These are phyloP conservation scores for Suillus placidus DNA, from an alignment of 768 basidiomycete genomes.

Conservation along the genomic window DNA sequence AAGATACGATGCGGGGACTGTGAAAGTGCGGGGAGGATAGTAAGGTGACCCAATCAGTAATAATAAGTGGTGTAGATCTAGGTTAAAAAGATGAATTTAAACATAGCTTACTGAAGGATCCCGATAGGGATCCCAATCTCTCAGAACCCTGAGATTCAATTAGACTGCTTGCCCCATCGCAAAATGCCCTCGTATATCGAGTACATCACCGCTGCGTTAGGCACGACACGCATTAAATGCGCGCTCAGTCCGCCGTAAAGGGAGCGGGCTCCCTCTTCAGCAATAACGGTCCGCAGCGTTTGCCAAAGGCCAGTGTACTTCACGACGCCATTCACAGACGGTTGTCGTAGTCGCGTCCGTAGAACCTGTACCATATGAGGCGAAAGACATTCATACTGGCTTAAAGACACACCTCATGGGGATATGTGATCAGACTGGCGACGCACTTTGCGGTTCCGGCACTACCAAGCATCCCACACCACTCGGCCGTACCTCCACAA, in stretches of 20 bases:
- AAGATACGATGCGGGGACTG: conserved; percentile 19
- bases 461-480: conserved; percentile 83
- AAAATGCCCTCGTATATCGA: conserved; percentile 89
- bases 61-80: conserved; percentile 17
- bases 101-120: background rate
- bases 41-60: conserved; percentile 14
- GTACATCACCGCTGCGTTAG: conserved; percentile 97
- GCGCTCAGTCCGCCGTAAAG: conserved; percentile 93
- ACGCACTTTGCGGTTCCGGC: conserved; percentile 93
- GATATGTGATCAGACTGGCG: conserved; percentile 95
- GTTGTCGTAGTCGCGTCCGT: conserved; percentile 91
- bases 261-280: conserved; percentile 85
- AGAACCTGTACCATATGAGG: conserved; percentile 58
- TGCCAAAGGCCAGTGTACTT: conserved; percentile 89
- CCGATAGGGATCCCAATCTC: background rate
- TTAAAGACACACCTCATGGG: conserved; percentile 77
- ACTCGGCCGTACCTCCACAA: conserved; percentile 61
- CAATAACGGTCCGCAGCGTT: conserved; percentile 81
- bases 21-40: conserved; percentile 15
- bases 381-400: conserved; percentile 7
- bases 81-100: background rate
- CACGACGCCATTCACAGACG: conserved; percentile 70
- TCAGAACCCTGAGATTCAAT: background rate
- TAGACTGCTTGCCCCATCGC: conserved; percentile 47
- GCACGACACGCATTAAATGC: conserved; percentile 95